Evolutionary conservation across 306 rosid genomes (phyloP), one percentile per base, ranked within the genome.

Genomic region (Cicer arietinum): DNA sequence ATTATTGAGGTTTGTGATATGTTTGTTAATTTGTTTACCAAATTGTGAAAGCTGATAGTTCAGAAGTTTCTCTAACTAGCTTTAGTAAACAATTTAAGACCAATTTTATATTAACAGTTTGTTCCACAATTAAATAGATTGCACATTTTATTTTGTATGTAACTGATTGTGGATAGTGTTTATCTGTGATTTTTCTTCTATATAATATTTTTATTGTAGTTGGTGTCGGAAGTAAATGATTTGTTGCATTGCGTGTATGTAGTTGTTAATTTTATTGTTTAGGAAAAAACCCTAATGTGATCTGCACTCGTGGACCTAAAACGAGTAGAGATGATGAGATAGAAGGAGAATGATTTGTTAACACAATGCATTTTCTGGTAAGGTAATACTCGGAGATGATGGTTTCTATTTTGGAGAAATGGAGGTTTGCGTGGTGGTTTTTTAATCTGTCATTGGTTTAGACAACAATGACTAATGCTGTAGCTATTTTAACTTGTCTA

Each of bases 341-440:
- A 44, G 3, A 44, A 44, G 47, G 11, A 11, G 14, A 47, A 12
- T 12, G 5, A n/a, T 47, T 47, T 5, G 52, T 12, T 11, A 47
- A 14, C 16, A 47, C 12, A 47, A 47, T 47, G 16, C 6, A 47
- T 47, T 10, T 47, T 47, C 6, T 6, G 22, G 22, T 20, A 20
- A 20, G n/a, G 52, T 5, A 47, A 12, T 47, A 47, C 7, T 47
- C 12, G 53, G 53, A 47, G 53, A 47, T 12, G 16, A 5, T 47
- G 53, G 53, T 47, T 14, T 47, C n/a, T 47, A 12, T 47, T 12
- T 47, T 47, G 53, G 53, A 47, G 14, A 47, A 12, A 12, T 74
- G 61, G 52, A 72, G 60, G 45, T 79, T 61, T 61, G 37, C 9
- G n/a, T 22, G 66, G 57, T 78, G 65, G 22, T 70, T 71, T 71